Evolutionary conservation across 495 filamentous ascomycete genomes (phyloP), one percentile per base, ranked within the genome.

Genomic region (Penicillium psychrofluorescens): DNA sequence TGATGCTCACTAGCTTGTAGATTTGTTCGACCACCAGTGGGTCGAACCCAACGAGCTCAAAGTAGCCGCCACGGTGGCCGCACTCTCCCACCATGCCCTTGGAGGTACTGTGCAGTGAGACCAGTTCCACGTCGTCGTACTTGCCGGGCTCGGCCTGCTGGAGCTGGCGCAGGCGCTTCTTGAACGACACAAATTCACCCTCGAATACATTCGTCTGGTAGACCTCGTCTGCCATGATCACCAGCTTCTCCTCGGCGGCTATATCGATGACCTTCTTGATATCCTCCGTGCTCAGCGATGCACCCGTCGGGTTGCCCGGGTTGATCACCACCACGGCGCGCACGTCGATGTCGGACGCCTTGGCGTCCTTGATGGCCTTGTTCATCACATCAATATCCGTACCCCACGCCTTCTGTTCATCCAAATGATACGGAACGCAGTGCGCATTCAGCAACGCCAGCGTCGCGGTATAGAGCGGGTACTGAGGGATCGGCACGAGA

Each of bases 71-170:
- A 34, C 92, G 87, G 68, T 98, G 92, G 33, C 92, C 94, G 59
- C 91, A 97, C 70, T 97, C 91, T 54, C 91, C 91, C 9, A 96
- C 86, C 90, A 97, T 95, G 54, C 91, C 91, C 79, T 97, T 97
- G 48, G 86, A 92, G 45, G 85, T 72, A 52, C 83, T 88, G 72
- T 92, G 86, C 34, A 92, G 74, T 8, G 85, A 94, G 15, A 81
- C 90, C 43, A 98, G 76, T 66, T 97, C 91, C 44, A 97, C 71
- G 46, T 82, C 62, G 64, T 91, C 87, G 72, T 85, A 97, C 61
- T 82, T 85, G 48, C 70, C 75, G 4, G 86, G 79, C 8, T 69
- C 51, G 55, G 84, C 79, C 58, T 84, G 75, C 64, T 97, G 94
- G 36, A 97, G 65, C 54, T 85, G 83, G 14, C 90, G 80, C 10